Conservation (phyloP, 345 rosid genomes). For the Camelina sativa region DNA sequence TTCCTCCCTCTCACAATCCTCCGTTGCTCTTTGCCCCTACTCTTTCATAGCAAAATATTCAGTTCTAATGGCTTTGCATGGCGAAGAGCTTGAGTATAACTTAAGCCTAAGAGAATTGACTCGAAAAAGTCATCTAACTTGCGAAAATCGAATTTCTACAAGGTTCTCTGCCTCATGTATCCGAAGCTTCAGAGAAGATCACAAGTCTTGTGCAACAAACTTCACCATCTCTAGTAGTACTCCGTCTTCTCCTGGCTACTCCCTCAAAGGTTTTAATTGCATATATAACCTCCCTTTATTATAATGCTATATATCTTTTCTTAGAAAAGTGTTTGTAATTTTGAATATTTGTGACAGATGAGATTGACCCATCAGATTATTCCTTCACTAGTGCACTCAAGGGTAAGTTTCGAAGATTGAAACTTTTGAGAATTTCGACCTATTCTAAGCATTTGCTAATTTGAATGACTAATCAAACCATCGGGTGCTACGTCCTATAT, state of each 20-base stretch:
- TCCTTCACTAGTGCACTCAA: constrained; percentile 79
- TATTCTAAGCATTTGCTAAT: not conserved
- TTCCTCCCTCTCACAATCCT: not conserved
- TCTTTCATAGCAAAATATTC: no score
- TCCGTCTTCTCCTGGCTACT: constrained; percentile 79
- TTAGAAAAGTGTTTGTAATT: not conserved
- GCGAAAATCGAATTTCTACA: constrained; percentile 52
- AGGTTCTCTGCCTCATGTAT: constrained; percentile 72
- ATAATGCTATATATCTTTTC: not conserved
- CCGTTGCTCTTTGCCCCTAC: not conserved
- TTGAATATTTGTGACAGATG: constrained; percentile 52
- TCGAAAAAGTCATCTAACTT: constrained; percentile 44
- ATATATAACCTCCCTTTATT: not conserved
- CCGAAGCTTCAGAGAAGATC: constrained; percentile 65
- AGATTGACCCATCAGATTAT: constrained; percentile 81
- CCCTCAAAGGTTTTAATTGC: constrained; percentile 42
- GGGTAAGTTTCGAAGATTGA: constrained; percentile 45
- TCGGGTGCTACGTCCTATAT: not conserved
- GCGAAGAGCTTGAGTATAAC: constrained; percentile 44
- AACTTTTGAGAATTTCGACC: not conserved
- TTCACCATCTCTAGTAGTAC: constrained; percentile 63
- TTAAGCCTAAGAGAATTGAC: constrained; percentile 48
- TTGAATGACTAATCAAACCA: not conserved
- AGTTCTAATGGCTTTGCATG: constrained; percentile 25
- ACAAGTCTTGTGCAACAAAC: constrained; percentile 60